Base-by-base conservation (phyloP, 768 basidiomycete genomes). In the Leccinellum albellum region DNA sequence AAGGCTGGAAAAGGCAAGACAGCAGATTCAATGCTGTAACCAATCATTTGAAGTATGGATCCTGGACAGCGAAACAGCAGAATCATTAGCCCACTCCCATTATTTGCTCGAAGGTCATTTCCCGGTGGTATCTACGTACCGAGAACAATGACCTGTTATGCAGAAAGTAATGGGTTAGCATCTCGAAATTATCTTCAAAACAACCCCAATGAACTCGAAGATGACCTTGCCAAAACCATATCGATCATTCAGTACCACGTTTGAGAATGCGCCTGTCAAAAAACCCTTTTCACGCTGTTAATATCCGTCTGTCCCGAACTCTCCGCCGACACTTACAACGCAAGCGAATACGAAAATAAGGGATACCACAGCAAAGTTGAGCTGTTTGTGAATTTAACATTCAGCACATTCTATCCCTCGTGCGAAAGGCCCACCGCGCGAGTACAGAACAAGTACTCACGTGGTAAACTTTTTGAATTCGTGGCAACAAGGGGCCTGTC, bases 1-100 rank as follows among this genome's bases (percentile, higher is more conserved):
- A 80, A 75, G 2, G 75, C 65, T 1, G 79, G 79, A 58, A 77
- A 83, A 4, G 81, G 80, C 7, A 73, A 70, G 8, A 76, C 73
- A 24, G 75, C 69, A n/a, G 73, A 73, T 53, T 76, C 73, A 21
- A 81, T 68, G 9, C 64, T 51, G 53, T 74, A 75, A 5, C 60
- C 70, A 17, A 70, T 59, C 3, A 72, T 53, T 59, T 75, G 74
- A 28, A 65, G 57, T 3, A 66, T 21, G 6, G 72, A 67, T 10
- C 68, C 74, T 71, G 35, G 17, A 44, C 20, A 15, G 20, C 3
- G 45, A 26, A 17, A 48, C 10, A 17, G 10, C 24, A 8, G 46
- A 32, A 17, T 3, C 9, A 15, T 28, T 13, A 3, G 35, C 12
- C 5, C 4, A 13, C n/a, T 17, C 33, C 15, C 1, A 20, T 13